Base-by-base conservation (phyloP, 2,329 filamentous ascomycete species). In the Aphanocladium album region DNA sequence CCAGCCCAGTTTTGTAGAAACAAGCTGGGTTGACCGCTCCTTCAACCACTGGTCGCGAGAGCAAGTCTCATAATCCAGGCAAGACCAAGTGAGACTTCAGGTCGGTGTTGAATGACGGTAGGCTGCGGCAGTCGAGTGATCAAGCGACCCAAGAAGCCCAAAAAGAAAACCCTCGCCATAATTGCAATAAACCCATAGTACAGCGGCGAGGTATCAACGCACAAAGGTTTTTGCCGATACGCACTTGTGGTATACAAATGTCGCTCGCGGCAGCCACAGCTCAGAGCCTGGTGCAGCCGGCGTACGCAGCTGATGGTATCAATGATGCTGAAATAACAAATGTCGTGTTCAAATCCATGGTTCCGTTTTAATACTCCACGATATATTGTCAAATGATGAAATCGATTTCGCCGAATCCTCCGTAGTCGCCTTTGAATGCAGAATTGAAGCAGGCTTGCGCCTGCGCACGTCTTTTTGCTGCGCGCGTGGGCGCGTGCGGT, bases 341-440 rank as follows among this genome's bases (percentile, higher is more conserved):
- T 43, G 56, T 59, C 47, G 56, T 59, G 25, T 43, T 51, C 45
- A 59, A 52, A 45, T 43, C 35, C 47, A 43, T 57, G 37, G n/a
- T 49, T 57, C 35, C 41, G 25, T 35, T 52, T 30, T 45, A 49
- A 33, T 17, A 51, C 56, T 33, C 54, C 43, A 51, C 19, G 25
- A 52, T 52, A 33, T 41, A 43, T 51, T 45, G 46, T 30, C 46
- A 37, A 41, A 30, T 39, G 21, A 35, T 59, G n/a, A 59, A 45
- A 59, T 59, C 46, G 35, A 49, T 16, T 52, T 59, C 47, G 56
- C 56, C 56, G 55, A 35, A 39, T 57, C n/a, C 52, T 9, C 55
- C 33, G 37, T 59, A 23, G 39, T 50, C 56, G 56, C 56, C 46
- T 23, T 51, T 39, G n/a, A 58, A 59, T 59, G 47, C 47, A 59